Evolutionary conservation across 163 green algal species (phyloP), one percentile per base, ranked within the genome.

Genomic region (Volvox carteri): DNA sequence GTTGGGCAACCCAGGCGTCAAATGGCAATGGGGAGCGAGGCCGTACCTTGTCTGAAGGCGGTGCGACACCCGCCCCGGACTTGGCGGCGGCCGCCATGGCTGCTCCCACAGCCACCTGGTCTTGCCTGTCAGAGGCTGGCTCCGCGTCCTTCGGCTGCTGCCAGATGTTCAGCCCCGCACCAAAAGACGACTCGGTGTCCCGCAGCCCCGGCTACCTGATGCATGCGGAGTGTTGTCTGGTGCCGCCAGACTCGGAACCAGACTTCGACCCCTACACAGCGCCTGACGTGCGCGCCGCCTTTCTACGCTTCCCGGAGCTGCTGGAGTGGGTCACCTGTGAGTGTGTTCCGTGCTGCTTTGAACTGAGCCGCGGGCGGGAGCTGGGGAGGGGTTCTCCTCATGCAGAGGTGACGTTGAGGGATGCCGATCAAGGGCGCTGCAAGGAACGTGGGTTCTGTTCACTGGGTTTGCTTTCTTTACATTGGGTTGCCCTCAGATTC

Each of bases 201-300:
- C 23, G 21, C 62, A 73, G 62, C 54, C 54, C 54, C 19, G 54
- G 54, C 19, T 23, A 30, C 54, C 54, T 65, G 5, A 65, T 65
- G 54, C 25, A 44, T 5, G 12, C 48, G 52, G 52, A 56, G 18
- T 85, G 77, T 35, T 85, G 33, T 19, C 37, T 68, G 75, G 19
- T 68, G 75, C n/a, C 4, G 75, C 46, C 48, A 6, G 75, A 84
- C 18, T 60, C 65, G 16, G 65, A 77, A 4, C 58, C 46, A 0
- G 81, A 87, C 46, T 87, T 87, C 11, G 81, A 87, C 35, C 33
- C 48, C 19, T 87, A 58, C 48, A 87, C 81, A 12, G 65, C 81
- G 19, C 81, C 81, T 8, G 81, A 87, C 21, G 81, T 87, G 48
- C 65, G 65, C 14, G 81, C 65, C 6, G 81, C 65, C 16, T 87